Evolutionary conservation across 768 basidiomycete genomes (phyloP).

Genomic region (Lactarius pseudohatsudake): DNA sequence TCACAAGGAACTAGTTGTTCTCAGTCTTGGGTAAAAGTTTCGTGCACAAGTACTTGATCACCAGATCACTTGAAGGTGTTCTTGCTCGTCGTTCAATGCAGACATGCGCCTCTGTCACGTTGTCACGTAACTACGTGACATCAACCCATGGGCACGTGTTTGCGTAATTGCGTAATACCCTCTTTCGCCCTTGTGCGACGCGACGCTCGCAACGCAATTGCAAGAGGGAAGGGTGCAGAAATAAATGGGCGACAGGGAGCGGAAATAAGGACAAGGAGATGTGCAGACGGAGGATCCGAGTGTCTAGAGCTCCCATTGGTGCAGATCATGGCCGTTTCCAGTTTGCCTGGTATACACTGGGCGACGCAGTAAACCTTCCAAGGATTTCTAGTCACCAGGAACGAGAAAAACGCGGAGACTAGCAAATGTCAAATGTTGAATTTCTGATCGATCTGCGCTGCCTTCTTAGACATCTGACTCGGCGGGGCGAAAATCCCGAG

Average conservation of each 20-base stretch:
- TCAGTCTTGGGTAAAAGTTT: constrained; percentile 17
- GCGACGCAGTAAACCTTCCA: not conserved
- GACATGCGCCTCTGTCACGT: constrained; percentile 23
- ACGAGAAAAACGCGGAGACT: constrained; percentile 1
- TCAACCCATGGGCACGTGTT: constrained; percentile 21
- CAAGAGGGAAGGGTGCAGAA: not conserved
- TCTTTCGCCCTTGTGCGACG: not conserved
- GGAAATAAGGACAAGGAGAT: not conserved
- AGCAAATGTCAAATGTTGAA: not conserved
- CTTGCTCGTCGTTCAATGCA: constrained; percentile 26
- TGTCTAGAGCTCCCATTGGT: not conserved
- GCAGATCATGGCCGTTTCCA: not conserved
- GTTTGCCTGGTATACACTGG: not conserved
- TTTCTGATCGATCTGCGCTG: constrained; percentile 22
- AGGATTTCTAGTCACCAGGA: not conserved
- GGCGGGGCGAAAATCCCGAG: constrained; percentile 16
- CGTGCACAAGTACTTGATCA: constrained; percentile 17
- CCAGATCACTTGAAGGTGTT: constrained; percentile 23
- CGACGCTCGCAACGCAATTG: not conserved
- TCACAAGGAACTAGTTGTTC: constrained; percentile 19
- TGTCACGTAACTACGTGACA: constrained; percentile 27
- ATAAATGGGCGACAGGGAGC: constrained; percentile 13
- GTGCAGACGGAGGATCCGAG: not conserved
- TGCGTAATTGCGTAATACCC: constrained; percentile 2
- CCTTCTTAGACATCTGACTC: constrained; percentile 17